Conservation (phyloP, 2,329 filamentous ascomycete genomes). For the Ramichloridium luteum region DNA sequence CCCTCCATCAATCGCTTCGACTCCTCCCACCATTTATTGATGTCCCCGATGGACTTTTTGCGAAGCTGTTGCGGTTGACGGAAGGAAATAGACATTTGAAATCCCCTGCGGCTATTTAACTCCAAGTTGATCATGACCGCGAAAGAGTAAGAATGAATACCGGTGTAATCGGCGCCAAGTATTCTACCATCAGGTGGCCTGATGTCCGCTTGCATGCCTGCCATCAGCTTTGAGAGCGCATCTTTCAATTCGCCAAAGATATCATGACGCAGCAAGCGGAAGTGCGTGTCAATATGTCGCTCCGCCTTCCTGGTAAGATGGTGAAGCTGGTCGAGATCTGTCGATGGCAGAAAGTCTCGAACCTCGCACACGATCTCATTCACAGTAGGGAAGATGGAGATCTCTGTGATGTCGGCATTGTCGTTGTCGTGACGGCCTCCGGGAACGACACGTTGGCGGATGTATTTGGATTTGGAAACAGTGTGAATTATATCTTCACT, state of each 20-base stretch:
- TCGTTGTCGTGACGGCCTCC: constrained; percentile 69
- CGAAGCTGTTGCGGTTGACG: constrained; percentile 30
- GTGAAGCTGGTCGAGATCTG: constrained; percentile 37
- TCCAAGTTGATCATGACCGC: constrained; percentile 2
- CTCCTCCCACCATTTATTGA: constrained; percentile 40
- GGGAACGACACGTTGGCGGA: too few species aligned
- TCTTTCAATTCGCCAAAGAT: constrained; percentile 55
- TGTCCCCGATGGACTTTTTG: constrained; percentile 16
- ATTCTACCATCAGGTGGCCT: constrained; percentile 27
- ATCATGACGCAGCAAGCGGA: constrained; percentile 58
- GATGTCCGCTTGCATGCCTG: constrained; percentile 23
- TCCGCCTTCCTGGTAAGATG: constrained; percentile 36
- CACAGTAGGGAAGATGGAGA: constrained; percentile 52
- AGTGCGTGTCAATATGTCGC: constrained; percentile 56
- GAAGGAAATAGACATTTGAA: constrained; percentile 25
- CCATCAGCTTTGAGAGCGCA: constrained; percentile 44
- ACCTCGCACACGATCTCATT: constrained; percentile 47
- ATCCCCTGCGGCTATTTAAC: constrained; percentile 2
- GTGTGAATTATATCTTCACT: too few species aligned
- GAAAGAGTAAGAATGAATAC: constrained; percentile 3
- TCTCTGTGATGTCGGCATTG: constrained; percentile 45
- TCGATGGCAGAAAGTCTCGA: too few species aligned
- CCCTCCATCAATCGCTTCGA: constrained; percentile 39
- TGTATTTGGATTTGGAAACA: too few species aligned
- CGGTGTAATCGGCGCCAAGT: neutral